phyloP scores from a whole-genome alignment of 805 yeast species.

The Metschnikowia santaceciliae region DNA sequence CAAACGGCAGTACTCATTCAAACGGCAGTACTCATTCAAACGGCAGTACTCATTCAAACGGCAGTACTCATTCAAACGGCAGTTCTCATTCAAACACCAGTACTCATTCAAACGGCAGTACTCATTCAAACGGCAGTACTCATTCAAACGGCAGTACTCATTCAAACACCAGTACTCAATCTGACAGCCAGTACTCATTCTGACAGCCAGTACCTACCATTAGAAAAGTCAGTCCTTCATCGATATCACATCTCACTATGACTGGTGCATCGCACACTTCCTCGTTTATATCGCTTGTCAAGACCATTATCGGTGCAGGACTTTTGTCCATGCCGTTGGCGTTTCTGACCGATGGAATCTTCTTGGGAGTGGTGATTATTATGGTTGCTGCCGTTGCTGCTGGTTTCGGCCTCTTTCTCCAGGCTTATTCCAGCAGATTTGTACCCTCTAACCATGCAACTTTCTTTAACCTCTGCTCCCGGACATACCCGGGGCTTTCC shows the following conservation, averaged over 20 bases:
- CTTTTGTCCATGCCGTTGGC: slow-evolving; percentile 75
- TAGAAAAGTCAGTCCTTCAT: no score
- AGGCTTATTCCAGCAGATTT: slow-evolving; percentile 54
- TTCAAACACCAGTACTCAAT: no score
- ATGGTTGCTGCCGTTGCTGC: slow-evolving; percentile 62
- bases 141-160: no score
- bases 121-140: no score
- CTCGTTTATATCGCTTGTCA: slow-evolving; percentile 61
- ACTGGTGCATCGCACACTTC: slow-evolving; percentile 49
- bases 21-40: no score
- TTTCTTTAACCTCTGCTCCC: slow-evolving; percentile 60
- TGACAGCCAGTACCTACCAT: no score
- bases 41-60: no score
- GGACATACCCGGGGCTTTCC: slow-evolving; percentile 66
- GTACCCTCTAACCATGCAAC: slow-evolving; percentile 61
- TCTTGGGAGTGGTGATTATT: slow-evolving; percentile 53
- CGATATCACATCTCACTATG: neutral
- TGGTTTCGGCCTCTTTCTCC: slow-evolving; percentile 62
- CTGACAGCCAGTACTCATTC: no score
- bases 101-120: no score
- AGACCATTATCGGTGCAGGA: slow-evolving; percentile 81
- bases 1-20: no score
- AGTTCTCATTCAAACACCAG: no score
- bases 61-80: no score
- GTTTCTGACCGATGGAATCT: slow-evolving; percentile 61